These are phyloP conservation scores for Lactarius trivialis DNA, from an alignment of 768 basidiomycete genomes.

Conservation along the genomic window DNA sequence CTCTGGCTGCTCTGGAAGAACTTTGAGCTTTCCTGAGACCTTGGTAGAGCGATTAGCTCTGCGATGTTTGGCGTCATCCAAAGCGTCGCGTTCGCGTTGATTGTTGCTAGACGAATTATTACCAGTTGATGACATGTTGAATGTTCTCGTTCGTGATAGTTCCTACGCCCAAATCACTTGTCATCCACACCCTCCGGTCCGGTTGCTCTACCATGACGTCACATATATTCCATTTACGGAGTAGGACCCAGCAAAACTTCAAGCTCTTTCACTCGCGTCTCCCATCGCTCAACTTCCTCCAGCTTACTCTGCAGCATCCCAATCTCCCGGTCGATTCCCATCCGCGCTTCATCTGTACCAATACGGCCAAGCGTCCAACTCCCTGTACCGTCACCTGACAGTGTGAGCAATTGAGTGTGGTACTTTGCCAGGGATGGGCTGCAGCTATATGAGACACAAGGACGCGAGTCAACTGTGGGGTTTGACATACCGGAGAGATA, in stretches of 20 bases:
- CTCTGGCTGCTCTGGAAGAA: constrained; percentile 80
- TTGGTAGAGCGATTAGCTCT: constrained; percentile 78
- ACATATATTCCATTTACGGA: neutral
- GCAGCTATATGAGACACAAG: neutral
- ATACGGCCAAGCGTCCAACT: constrained; percentile 67
- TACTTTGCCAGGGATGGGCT: constrained; percentile 85
- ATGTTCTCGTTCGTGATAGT: neutral
- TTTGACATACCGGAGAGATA: constrained; percentile 65
- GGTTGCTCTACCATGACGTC: neutral
- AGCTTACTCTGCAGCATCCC: constrained; percentile 56
- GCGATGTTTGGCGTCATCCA: constrained; percentile 48
- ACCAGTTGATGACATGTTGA: constrained; percentile 1
- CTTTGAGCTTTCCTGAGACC: constrained; percentile 79
- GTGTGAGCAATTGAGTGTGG: constrained; percentile 78
- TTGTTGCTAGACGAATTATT: constrained; percentile 2
- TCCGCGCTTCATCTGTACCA: constrained; percentile 64
- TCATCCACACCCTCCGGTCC: neutral
- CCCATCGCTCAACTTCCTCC: constrained; percentile 68
- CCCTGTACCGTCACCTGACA: constrained; percentile 65
- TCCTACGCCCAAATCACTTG: neutral
- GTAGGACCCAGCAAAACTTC: constrained; percentile 41
- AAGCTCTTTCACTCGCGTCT: constrained; percentile 58
- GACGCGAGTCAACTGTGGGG: neutral
- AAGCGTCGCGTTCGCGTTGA: neutral
- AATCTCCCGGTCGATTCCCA: constrained; percentile 75